Evolutionary conservation across 805 yeast species (phyloP), one percentile per base, ranked within the genome.

Genomic region (Torulaspora gathmanii): DNA sequence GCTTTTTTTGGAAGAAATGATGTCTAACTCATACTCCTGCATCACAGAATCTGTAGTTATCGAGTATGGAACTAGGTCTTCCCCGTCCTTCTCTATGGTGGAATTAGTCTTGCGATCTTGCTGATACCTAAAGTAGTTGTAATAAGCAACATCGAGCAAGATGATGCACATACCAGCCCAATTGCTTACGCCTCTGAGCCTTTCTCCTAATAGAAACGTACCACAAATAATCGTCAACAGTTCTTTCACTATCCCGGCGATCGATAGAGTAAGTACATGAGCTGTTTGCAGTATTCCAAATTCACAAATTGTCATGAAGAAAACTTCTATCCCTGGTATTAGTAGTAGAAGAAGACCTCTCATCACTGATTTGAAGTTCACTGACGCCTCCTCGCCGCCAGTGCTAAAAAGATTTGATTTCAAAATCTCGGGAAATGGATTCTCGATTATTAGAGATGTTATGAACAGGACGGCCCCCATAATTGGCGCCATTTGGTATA

Each of bases 191-290:
- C 85, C 78, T 20, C 53, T 59, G 40, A 93, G 70, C 30, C 65
- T 64, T 63, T 93, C 99, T 33, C 83, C 83, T 63, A 88, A 86
- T 1, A 90, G 72, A 4, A 87, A 51, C 26, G 76, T 67, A 46
- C 91, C 79, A 1, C 83, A 73, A 26, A 77, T 56, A 30, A 93
- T 88, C 0, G 99, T 93, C 37, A 90, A 70, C 12, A 93, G 71
- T 63, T 93, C 99, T 61, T 93, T 93, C 63, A 91, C 86, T 13
- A 93, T 86, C 1, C 99, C 99, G 0, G 95, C 95, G 34, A 93
- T 79, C 5, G 95, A 82, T 25, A 93, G 68, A 0, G 99, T 90
- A 36, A 90, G 72, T 11, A 93, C 88, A 45, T 87, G 85, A 0
- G 96, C 86, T 34, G 82, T 78, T 44, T 85, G 83, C 42, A 93